phyloP scores from a whole-genome alignment of 202 grass and related monocot species.

The Digitaria exilis region DNA sequence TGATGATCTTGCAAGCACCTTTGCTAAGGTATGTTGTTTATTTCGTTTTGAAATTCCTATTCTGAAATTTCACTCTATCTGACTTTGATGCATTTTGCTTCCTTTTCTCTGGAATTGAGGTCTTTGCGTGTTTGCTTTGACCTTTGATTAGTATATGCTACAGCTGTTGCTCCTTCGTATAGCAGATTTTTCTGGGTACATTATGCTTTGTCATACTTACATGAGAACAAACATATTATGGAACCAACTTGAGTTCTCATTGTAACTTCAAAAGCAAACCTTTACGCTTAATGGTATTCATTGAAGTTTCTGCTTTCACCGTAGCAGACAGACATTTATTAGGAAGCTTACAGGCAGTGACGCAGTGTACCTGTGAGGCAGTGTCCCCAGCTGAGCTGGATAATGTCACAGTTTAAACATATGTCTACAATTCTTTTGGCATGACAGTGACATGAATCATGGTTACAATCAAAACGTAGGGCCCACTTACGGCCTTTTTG shows the following conservation, averaged over 20 bases:
- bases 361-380: neutral
- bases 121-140: constrained; percentile 14
- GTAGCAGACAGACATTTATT: neutral
- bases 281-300: constrained; percentile 16
- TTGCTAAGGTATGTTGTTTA: constrained; percentile 83
- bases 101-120: neutral
- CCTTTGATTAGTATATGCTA: neutral
- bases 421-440: neutral
- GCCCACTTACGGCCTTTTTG: constrained; percentile 6
- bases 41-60: constrained; percentile 19
- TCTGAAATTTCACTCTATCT: constrained; percentile 15
- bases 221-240: neutral
- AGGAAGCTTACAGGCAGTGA: neutral
- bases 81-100: neutral
- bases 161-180: neutral
- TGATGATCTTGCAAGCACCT: constrained; percentile 97
- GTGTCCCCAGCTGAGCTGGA: neutral
- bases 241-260: neutral
- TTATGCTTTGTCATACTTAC: constrained; percentile 26
- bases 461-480: constrained; percentile 1
- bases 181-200: neutral
- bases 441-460: neutral
- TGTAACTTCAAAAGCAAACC: neutral
- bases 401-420: neutral
- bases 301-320: neutral